Evolutionary conservation across 495 filamentous ascomycete genomes (phyloP).

Genomic region (Neurospora sp.): DNA sequence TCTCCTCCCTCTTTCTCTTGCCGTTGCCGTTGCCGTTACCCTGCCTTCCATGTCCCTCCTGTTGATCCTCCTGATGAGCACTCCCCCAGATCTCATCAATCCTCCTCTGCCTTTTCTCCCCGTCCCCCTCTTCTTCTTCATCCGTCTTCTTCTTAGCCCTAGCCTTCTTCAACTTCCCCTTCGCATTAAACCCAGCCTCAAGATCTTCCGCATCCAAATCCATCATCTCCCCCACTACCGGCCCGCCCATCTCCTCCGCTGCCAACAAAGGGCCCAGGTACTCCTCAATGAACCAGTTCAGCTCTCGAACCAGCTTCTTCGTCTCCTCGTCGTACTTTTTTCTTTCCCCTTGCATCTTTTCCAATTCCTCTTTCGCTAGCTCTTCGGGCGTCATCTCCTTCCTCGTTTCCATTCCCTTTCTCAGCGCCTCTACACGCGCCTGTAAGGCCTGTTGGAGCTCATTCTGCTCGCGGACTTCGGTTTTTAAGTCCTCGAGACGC

Average conservation of each 20-base stretch:
- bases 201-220: conserved; percentile 48
- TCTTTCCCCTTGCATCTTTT: conserved; percentile 33
- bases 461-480: conserved; percentile 54
- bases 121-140: conserved; percentile 23
- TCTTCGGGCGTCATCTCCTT: conserved; percentile 49
- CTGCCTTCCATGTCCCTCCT: too few species aligned
- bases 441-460: conserved; percentile 43
- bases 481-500: conserved; percentile 48
- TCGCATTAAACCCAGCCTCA: conserved; percentile 59
- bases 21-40: too few species aligned
- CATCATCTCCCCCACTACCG: conserved; percentile 65
- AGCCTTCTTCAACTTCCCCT: conserved; percentile 57
- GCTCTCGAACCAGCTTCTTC: conserved; percentile 44
- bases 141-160: conserved; percentile 23
- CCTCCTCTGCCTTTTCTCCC: conserved; percentile 49
- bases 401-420: conserved; percentile 40
- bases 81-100: conserved; percentile 65
- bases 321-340: conserved; percentile 46
- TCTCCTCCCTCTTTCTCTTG: conserved; percentile 18
- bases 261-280: conserved; percentile 72
- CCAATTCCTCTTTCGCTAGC: conserved; percentile 50
- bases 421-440: conserved; percentile 40
- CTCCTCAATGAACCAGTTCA: conserved; percentile 64
- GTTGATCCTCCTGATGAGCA: too few species aligned
- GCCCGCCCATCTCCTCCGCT: conserved; percentile 77